A percentile compares a stretch with the other conserved stretches of the same genome.
Conservation (phyloP, 2,329 filamentous ascomycete genomes). For the Nemania bipapillata region DNA sequence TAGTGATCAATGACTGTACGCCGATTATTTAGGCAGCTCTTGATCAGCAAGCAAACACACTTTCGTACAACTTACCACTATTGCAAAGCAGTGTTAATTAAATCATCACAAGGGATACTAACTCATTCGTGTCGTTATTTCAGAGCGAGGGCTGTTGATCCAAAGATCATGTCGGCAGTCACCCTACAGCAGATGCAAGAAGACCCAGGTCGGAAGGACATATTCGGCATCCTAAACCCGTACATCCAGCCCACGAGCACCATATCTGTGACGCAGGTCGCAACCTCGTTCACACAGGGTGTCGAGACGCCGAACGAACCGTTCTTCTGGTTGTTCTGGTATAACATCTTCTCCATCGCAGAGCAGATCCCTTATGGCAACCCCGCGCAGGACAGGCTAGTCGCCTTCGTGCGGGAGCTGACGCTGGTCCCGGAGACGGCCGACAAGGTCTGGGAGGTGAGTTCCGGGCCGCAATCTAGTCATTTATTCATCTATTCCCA, state of each 20-base stretch:
- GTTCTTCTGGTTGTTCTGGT: slow-evolving; percentile 46
- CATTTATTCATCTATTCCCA: too few relatives aligned
- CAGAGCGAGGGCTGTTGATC: background rate
- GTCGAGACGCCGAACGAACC: slow-evolving; percentile 36
- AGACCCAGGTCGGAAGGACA: slow-evolving; percentile 21
- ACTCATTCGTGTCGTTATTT: background rate
- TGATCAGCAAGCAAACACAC: background rate
- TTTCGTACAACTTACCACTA: background rate
- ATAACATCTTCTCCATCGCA: slow-evolving; percentile 40
- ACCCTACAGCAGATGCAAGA: slow-evolving; percentile 26
- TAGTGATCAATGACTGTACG: background rate
- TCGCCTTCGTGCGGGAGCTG: slow-evolving; percentile 45
- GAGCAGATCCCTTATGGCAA: slow-evolving; percentile 46
- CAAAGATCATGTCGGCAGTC: slow-evolving; percentile 21
- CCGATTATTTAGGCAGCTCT: background rate
- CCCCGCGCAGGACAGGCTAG: slow-evolving; percentile 46
- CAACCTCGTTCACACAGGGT: slow-evolving; percentile 35
- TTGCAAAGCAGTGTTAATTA: background rate
- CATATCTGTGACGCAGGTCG: slow-evolving; percentile 34
- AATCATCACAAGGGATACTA: background rate
- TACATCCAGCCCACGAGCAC: slow-evolving; percentile 36
- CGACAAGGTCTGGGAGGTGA: slow-evolving; percentile 45
- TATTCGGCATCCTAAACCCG: slow-evolving; percentile 43
- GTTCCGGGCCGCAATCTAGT: slow-evolving; percentile 22
- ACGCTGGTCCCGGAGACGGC: slow-evolving; percentile 44